A percentile compares a stretch with the other conserved stretches of the same genome.
phyloP scores from a whole-genome alignment of 768 basidiomycete species.

The Kwoniella heveanensis region DNA sequence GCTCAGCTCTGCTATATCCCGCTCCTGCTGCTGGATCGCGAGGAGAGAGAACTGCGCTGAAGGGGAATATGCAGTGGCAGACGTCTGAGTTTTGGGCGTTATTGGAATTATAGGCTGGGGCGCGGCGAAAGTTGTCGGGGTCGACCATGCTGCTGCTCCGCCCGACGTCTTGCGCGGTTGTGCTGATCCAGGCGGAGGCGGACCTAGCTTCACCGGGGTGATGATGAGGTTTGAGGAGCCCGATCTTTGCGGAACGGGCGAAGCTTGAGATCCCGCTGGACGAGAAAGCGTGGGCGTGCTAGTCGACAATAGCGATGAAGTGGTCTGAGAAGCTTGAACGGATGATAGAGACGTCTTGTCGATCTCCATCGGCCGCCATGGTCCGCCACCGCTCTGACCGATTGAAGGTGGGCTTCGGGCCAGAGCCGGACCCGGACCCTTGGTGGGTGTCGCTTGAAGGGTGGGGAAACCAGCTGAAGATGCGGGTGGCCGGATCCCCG shows the following conservation, averaged over 20 bases:
- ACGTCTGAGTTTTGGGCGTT: slow-evolving; percentile 55
- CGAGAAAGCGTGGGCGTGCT: neutral
- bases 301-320: slow-evolving; percentile 1
- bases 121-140: slow-evolving; percentile 36
- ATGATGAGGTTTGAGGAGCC: slow-evolving; percentile 29
- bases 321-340: slow-evolving; percentile 33
- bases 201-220: slow-evolving; percentile 29
- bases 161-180: slow-evolving; percentile 25
- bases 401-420: slow-evolving; percentile 19
- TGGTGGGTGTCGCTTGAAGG: slow-evolving; percentile 22
- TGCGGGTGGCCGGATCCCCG: neutral
- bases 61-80: slow-evolving; percentile 44
- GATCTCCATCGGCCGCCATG: slow-evolving; percentile 35
- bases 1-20: slow-evolving; percentile 60
- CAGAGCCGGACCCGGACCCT: slow-evolving; percentile 9
- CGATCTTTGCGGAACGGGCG: slow-evolving; percentile 32
- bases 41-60: slow-evolving; percentile 65
- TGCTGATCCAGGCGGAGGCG: neutral
- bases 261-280: slow-evolving; percentile 24
- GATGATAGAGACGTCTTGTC: slow-evolving; percentile 33
- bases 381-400: slow-evolving; percentile 7
- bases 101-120: slow-evolving; percentile 25
- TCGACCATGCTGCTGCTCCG: slow-evolving; percentile 65
- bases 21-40: slow-evolving; percentile 81
- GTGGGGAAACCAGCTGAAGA: slow-evolving; percentile 8